Conservation (phyloP, 2,329 filamentous ascomycete genomes). For the Microsporum audouinii region DNA sequence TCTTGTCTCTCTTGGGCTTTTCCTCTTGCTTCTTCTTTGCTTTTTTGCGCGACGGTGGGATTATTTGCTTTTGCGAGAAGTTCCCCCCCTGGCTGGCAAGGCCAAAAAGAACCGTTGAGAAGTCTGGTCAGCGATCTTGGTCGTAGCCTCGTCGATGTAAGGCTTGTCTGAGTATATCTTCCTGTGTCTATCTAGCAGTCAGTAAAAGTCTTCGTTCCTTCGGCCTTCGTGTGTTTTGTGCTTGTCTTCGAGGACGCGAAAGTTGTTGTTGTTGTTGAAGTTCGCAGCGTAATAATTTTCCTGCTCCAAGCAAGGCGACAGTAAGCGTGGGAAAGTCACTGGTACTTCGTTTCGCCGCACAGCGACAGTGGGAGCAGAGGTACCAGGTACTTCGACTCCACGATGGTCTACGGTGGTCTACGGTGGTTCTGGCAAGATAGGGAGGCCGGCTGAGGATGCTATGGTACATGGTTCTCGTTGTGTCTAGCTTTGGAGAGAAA, state of each 20-base stretch:
- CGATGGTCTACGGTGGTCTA: too few species aligned
- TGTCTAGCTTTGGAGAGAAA: neutral
- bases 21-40: neutral
- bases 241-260: neutral
- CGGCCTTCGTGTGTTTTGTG: neutral
- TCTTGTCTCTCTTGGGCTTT: neutral
- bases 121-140: neutral
- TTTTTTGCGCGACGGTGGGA: constrained; percentile 1
- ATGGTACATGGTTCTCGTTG: neutral
- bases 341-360: neutral
- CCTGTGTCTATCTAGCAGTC: neutral
- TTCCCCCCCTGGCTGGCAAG: neutral
- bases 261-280: neutral
- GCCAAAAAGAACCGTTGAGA: neutral
- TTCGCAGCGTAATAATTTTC: neutral
- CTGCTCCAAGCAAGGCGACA: neutral
- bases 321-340: neutral
- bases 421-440: too few species aligned
- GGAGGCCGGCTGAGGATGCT: neutral
- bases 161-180: neutral
- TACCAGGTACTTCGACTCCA: neutral
- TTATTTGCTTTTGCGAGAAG: constrained; percentile 1
- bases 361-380: neutral
- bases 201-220: too few species aligned
- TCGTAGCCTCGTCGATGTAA: neutral